A percentile compares a stretch with the other conserved stretches of the same genome.
Conservation (phyloP, 495 filamentous ascomycete genomes). For the Immersiella caudata region DNA sequence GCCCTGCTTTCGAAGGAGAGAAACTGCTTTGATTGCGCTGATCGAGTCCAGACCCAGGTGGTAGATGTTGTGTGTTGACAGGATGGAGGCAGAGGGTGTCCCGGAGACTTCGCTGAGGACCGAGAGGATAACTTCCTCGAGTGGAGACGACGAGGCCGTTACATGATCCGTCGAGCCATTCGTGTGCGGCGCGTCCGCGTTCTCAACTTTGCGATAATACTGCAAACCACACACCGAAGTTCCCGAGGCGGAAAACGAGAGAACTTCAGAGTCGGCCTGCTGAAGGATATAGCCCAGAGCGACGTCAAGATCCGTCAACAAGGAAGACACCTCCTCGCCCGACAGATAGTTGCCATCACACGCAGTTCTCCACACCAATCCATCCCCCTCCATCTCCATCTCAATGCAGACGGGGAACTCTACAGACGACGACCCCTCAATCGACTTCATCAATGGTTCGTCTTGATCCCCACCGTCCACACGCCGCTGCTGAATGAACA, state of each 20-base stretch:
- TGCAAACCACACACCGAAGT: conserved; percentile 58
- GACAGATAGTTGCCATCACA: conserved; percentile 60
- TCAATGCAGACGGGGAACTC: conserved; percentile 83
- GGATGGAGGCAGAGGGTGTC: conserved; percentile 62
- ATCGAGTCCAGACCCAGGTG: conserved; percentile 90
- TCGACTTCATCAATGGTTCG: conserved; percentile 50
- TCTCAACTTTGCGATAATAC: conserved; percentile 11
- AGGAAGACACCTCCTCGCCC: conserved; percentile 35
- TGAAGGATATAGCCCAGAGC: conserved; percentile 57
- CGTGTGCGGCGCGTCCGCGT: neutral
- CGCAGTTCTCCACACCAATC: conserved; percentile 68
- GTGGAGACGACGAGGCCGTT: conserved; percentile 42
- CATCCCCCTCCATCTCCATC: conserved; percentile 61
- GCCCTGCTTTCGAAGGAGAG: conserved; percentile 62
- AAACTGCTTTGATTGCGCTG: conserved; percentile 74
- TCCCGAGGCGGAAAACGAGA: conserved; percentile 51
- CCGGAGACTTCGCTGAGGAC: conserved; percentile 67
- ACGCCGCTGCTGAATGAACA: conserved; percentile 68
- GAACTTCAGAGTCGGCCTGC: conserved; percentile 47
- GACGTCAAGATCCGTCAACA: conserved; percentile 58
- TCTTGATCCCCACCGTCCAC: neutral
- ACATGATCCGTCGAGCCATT: neutral
- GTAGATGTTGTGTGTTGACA: conserved; percentile 70
- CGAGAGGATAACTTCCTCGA: conserved; percentile 58
- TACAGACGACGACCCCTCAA: conserved; percentile 61